Evolutionary conservation across 495 filamentous ascomycete species (phyloP).

Genomic region (Aspergillus conjunctus): DNA sequence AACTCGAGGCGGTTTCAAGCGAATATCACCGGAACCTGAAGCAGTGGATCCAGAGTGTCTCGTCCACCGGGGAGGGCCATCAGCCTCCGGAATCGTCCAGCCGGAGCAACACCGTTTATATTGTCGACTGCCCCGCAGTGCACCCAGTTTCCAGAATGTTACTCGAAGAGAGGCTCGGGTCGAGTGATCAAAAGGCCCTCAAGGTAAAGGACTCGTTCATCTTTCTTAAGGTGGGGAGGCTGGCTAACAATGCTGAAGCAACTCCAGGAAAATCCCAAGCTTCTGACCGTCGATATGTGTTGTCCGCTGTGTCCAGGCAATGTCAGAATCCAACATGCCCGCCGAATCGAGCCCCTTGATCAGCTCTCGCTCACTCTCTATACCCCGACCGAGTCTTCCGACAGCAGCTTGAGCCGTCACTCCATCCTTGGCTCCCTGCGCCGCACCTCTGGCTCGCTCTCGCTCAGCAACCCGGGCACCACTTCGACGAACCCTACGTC

Average conservation of each 20-base stretch:
- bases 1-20: conserved; percentile 24
- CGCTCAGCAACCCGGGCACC: not conserved
- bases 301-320: conserved; percentile 26
- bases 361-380: conserved; percentile 19
- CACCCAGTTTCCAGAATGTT: conserved; percentile 23
- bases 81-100: not conserved
- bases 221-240: not conserved
- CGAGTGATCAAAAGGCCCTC: conserved; percentile 13
- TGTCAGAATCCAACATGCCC: conserved; percentile 22
- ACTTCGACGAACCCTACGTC: not conserved
- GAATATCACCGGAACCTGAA: conserved; percentile 28
- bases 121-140: conserved; percentile 25
- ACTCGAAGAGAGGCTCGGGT: conserved; percentile 24
- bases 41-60: conserved; percentile 24
- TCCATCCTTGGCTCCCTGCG: conserved; percentile 16
- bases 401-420: conserved; percentile 7
- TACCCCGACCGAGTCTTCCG: conserved; percentile 6
- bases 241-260: conserved; percentile 15
- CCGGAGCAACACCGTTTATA: conserved; percentile 15
- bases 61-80: conserved; percentile 4
- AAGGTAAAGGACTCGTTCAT: conserved; percentile 24
- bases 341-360: conserved; percentile 23
- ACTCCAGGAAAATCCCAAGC: conserved; percentile 17
- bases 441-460: conserved; percentile 17
- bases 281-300: conserved; percentile 19